Percentiles rank a stretch among this genome's conserved stretches.
Evolutionary conservation across 768 basidiomycete genomes (phyloP).

Genomic region (Russula griseocarnosa): DNA sequence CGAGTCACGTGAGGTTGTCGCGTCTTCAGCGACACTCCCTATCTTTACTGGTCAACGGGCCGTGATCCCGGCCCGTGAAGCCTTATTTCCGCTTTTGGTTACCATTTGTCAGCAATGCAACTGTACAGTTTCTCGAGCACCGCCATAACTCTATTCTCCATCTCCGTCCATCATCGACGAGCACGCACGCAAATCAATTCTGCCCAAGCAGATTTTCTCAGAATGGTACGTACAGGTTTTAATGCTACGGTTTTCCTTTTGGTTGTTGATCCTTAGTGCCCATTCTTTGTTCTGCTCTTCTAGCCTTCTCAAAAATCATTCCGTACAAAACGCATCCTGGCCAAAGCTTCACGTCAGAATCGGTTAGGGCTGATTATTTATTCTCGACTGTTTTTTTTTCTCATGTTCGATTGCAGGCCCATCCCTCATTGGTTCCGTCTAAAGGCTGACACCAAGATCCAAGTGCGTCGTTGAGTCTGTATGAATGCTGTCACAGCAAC

Average conservation of each 20-base stretch:
- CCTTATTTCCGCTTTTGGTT: neutral
- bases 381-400: neutral
- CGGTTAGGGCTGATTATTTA: slow-evolving; percentile 49
- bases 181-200: neutral
- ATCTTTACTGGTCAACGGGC: too few relatives aligned
- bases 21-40: too few relatives aligned
- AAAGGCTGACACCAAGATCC: slow-evolving; percentile 93
- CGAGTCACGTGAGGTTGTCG: too few relatives aligned
- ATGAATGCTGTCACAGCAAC: neutral
- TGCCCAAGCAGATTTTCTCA: neutral
- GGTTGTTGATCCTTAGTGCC: neutral
- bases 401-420: slow-evolving; percentile 49
- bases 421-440: slow-evolving; percentile 99
- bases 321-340: slow-evolving; percentile 94
- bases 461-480: slow-evolving; percentile 44
- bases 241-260: too few relatives aligned
- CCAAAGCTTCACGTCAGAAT: slow-evolving; percentile 95
- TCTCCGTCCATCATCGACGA: neutral
- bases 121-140: too few relatives aligned
- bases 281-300: too few relatives aligned
- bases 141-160: slow-evolving; percentile 1
- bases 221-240: slow-evolving; percentile 10
- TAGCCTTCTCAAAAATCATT: slow-evolving; percentile 99
- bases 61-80: neutral
- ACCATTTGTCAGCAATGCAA: slow-evolving; percentile 8